Evolutionary conservation across 306 rosid genomes (phyloP), one percentile per base, ranked within the genome.

Genomic region (Prosopis cineraria): DNA sequence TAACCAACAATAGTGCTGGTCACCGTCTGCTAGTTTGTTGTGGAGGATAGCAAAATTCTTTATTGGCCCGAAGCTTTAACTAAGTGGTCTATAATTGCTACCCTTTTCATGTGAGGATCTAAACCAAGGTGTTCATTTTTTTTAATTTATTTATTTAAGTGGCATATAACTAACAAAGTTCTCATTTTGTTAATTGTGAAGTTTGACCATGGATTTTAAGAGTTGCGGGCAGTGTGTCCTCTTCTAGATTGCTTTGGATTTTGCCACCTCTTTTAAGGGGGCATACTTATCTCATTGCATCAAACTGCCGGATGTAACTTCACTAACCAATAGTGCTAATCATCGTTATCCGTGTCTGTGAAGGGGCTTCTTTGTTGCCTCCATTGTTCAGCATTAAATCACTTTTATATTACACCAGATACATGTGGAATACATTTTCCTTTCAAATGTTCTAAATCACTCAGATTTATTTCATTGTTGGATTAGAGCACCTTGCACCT

Each of bases 1-100:
- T 48, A 48, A 62, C 77, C 58, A 68, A 36, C 62, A 40, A 48
- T 63, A 62, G 70, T 39, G 39, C 55, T 22, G n/a, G 55, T 68
- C 39, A 50, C 56, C 8, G 25, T n/a, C 25, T n/a, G n/a, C n/a
- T n/a, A 48, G 48, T 73, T 34, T 47, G 60, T 39, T 24, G 22
- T 68, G 53, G 27, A 39, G 52, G 63, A 30, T 70, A 24, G 44
- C 24, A 60, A 59, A 69, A 59, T 45, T n/a, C 10, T 69, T 70
- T 11, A 22, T 53, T 40, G 12, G 68, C 50, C 30, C 13, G n/a
- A 68, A 39, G 56, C 17, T 70, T 68, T 65, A 16, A 33, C 31
- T 1, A 75, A 27, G 14, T 58, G 2, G 48, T 29, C 52, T 37
- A 24, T 22, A 68, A 75, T 17, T 79, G 44, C 17, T 10, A 24